phyloP scores from a whole-genome alignment of 225 moss, liverwort and hornwort species.

The Pseudisothecium myosuroides region DNA sequence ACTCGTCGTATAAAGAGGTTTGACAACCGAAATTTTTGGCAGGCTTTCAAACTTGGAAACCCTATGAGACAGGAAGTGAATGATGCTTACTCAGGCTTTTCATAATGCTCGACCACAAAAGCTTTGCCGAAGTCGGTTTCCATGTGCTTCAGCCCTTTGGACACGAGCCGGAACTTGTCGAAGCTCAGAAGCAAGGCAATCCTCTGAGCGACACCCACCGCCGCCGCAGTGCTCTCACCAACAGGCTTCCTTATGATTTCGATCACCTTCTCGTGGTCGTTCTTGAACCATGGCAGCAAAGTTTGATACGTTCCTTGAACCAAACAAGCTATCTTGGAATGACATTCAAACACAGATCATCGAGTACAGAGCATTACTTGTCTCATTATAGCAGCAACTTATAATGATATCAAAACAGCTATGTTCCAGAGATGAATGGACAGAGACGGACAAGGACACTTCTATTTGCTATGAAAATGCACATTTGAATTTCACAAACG shows the following conservation, averaged over 20 bases:
- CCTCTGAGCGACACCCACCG: constrained; percentile 54
- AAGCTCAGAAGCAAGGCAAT: constrained; percentile 55
- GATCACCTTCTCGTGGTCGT: constrained; percentile 67
- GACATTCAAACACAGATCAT: background rate
- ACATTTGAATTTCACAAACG: background rate
- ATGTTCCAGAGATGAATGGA: background rate
- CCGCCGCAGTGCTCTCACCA: constrained; percentile 55
- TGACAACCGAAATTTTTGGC: background rate
- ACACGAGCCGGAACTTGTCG: constrained; percentile 60
- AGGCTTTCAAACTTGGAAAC: background rate
- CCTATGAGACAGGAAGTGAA: background rate
- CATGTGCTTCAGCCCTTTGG: constrained; percentile 56
- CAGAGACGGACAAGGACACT: background rate
- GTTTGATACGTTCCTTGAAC: constrained; percentile 71
- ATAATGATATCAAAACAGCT: background rate
- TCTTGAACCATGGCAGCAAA: constrained; percentile 65
- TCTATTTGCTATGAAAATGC: background rate
- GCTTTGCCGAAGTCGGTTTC: constrained; percentile 62
- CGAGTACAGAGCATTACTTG: background rate
- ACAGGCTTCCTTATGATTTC: constrained; percentile 65
- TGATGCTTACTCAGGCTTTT: constrained; percentile 38
- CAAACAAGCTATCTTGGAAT: constrained; percentile 63
- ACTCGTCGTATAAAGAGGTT: background rate
- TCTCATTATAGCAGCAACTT: background rate
- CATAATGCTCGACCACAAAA: constrained; percentile 46